Evolutionary conservation across 495 filamentous ascomycete species (phyloP), one percentile per base, ranked within the genome.

Genomic region (Xylaria cubensis): DNA sequence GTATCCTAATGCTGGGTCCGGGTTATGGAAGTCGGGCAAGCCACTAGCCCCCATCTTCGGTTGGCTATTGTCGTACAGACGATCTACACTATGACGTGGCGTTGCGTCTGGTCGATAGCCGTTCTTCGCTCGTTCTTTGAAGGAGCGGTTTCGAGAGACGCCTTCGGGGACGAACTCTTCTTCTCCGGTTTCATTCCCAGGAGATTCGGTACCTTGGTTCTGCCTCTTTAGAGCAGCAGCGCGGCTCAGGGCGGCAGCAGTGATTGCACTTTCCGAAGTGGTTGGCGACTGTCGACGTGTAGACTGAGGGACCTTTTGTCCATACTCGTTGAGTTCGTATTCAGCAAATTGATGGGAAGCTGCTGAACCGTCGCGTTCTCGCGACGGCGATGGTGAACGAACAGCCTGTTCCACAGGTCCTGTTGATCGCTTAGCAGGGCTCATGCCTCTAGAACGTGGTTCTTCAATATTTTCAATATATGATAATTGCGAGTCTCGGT

Each of bases 71-170:
- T 90, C 87, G 39, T 87, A 81, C 26, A 92, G 90, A 58, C 88
- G 85, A 55, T 92, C 88, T 44, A 93, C 83, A 75, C 92, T 95
- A 71, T 93, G 92, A n/a, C 88, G 89, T n/a, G 92, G 92, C 13
- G 92, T 94, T 32, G 86, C 85, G 26, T 87, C 86, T n/a, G 85
- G 84, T 58, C 79, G 79, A 42, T 80, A 80, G 0, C 82, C 83
- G 56, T 85, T 83, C 74, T 82, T 78, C 3, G 86, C 83, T 63
- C 86, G 85, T 70, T 89, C 86, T 72, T 88, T 88, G 79, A 89
- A 89, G 13, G 87, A 89, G 65, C 80, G 80, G 71, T 86, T 84
- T 72, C 84, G 81, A 44, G 77, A 73, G 15, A 85, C 79, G n/a
- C 83, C 84, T 10, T 79, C 81, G 0, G 76, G 74, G 17, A 77